Percentiles rank a stretch among this genome's conserved stretches.
Conservation (phyloP, 768 basidiomycete species). For the Lactarius psammicola region DNA sequence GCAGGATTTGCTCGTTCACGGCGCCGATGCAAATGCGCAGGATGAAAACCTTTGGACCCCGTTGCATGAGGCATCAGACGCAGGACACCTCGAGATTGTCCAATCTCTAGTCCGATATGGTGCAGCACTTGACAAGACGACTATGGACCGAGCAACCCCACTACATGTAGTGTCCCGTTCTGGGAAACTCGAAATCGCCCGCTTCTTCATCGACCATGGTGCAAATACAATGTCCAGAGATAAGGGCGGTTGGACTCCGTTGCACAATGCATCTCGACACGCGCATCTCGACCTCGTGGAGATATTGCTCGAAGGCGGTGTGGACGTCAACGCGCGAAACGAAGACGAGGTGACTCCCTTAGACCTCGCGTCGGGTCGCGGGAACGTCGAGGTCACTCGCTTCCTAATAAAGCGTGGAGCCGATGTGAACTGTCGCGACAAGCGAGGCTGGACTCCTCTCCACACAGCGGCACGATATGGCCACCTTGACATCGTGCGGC, state of each 20-base stretch:
- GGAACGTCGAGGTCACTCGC: no score
- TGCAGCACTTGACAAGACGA: not conserved
- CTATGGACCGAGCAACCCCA: no score
- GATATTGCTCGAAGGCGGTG: no score
- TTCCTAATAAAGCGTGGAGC: not conserved
- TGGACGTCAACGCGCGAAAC: no score
- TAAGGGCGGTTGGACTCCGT: no score
- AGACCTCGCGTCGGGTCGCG: no score
- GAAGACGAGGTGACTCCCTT: no score
- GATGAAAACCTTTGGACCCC: not conserved
- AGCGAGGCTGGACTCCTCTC: not conserved
- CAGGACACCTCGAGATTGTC: not conserved
- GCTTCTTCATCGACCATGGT: not conserved
- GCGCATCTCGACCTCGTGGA: no score
- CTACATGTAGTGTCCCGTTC: no score
- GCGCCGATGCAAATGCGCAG: not conserved
- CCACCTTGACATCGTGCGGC: not conserved
- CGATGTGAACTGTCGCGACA: not conserved
- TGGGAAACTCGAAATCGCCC: not conserved
- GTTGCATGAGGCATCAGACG: not conserved
- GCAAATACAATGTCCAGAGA: no score
- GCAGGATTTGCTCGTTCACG: not conserved
- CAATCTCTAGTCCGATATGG: not conserved
- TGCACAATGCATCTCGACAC: no score
- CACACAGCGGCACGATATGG: not conserved